Conservation (phyloP, 768 basidiomycete genomes). For the Wakefieldia striispora region DNA sequence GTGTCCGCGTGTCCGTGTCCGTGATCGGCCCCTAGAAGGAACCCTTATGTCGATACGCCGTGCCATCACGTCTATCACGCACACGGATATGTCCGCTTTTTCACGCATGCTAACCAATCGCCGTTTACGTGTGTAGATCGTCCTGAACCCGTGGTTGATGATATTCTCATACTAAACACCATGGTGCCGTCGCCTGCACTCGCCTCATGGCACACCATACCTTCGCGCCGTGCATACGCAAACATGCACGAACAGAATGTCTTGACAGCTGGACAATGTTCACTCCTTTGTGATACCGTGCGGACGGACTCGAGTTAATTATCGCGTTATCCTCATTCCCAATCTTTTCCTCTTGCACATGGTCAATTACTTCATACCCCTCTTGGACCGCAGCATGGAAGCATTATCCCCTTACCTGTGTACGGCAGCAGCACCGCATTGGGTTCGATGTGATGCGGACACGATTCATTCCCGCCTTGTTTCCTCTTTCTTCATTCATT, state of each 20-base stretch:
- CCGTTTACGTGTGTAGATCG: slow-evolving; percentile 46
- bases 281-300: neutral
- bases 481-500: too few species aligned
- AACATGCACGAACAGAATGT: slow-evolving; percentile 11
- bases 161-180: slow-evolving; percentile 60
- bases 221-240: neutral
- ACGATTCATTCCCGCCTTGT: too few species aligned
- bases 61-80: neutral
- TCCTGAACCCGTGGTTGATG: slow-evolving; percentile 88
- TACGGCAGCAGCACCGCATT: too few species aligned
- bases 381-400: slow-evolving; percentile 13
- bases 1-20: neutral
- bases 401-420: neutral
- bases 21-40: too few species aligned
- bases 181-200: slow-evolving; percentile 6
- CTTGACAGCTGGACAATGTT: neutral
- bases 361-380: slow-evolving; percentile 2
- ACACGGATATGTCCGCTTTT: neutral
- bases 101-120: slow-evolving; percentile 14
- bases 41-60: neutral
- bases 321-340: slow-evolving; percentile 11
- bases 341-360: neutral
- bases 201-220: neutral
- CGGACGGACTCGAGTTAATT: slow-evolving; percentile 14
- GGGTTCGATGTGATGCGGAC: too few species aligned